Conservation (phyloP, 225 moss, liverwort and hornwort genomes). For the Sphagnum contortum region DNA sequence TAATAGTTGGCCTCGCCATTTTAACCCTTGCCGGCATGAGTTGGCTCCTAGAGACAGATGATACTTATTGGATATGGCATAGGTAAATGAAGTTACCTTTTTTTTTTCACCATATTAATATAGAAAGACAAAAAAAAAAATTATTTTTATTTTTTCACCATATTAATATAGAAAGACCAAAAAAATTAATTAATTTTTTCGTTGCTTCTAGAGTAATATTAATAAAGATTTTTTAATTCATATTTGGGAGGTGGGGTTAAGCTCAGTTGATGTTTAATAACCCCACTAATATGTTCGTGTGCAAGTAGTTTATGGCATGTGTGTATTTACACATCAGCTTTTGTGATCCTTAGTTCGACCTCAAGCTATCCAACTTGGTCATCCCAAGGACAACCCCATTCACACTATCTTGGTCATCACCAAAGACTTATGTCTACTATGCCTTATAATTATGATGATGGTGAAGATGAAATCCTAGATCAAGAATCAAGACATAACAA, state of each 20-base stretch:
- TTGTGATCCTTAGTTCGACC: slow-evolving; percentile 51
- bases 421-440: too few relatives aligned
- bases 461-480: too few relatives aligned
- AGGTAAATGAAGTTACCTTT: slow-evolving; percentile 26
- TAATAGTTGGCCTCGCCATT: slow-evolving; percentile 41
- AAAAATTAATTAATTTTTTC: too few relatives aligned
- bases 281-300: background rate
- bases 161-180: background rate
- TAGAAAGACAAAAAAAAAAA: too few relatives aligned
- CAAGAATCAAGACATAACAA: too few relatives aligned
- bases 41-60: slow-evolving; percentile 51
- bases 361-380: slow-evolving; percentile 9
- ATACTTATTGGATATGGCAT: slow-evolving; percentile 92
- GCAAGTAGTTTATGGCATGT: slow-evolving; percentile 74
- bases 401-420: too few relatives aligned
- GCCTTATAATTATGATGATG: too few relatives aligned
- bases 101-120: background rate
- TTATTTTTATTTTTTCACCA: background rate
- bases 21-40: slow-evolving; percentile 46
- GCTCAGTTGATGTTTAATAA: too few relatives aligned
- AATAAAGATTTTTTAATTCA: too few relatives aligned
- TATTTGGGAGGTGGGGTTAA: too few relatives aligned
- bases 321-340: slow-evolving; percentile 68
- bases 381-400: background rate
- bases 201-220: too few relatives aligned